phyloP scores from a whole-genome alignment of 805 yeast species.

The Candida morakotiae region DNA sequence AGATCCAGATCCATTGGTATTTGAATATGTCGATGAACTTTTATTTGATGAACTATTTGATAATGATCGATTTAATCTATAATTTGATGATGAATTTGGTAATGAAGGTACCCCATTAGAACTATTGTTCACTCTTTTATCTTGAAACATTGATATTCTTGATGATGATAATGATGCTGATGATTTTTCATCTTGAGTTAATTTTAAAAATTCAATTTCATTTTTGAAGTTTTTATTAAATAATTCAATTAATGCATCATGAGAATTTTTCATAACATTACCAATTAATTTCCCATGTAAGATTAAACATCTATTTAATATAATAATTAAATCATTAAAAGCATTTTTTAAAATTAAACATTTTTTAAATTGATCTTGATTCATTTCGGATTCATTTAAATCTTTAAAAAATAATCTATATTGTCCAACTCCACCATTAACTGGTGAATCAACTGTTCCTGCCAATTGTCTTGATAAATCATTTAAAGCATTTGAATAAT shows the following conservation, averaged over 20 bases:
- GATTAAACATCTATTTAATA: slow-evolving; percentile 60
- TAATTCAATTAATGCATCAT: slow-evolving; percentile 59
- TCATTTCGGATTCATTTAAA: slow-evolving; percentile 25
- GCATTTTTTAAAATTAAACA: slow-evolving; percentile 42
- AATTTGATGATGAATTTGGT: slow-evolving; percentile 1
- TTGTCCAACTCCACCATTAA: slow-evolving; percentile 87
- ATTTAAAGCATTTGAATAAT: slow-evolving; percentile 46
- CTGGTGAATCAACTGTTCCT: slow-evolving; percentile 90
- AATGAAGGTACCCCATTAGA: not conserved
- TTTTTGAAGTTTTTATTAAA: slow-evolving; percentile 63
- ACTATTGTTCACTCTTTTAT: not conserved
- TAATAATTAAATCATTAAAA: slow-evolving; percentile 64
- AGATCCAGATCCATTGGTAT: not conserved
- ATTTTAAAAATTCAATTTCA: slow-evolving; percentile 50
- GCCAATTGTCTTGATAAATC: slow-evolving; percentile 68
- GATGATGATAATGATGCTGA: not conserved
- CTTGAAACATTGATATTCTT: slow-evolving; percentile 5
- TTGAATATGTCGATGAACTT: not conserved
- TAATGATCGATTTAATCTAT: slow-evolving; percentile 1
- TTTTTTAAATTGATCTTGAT: slow-evolving; percentile 25
- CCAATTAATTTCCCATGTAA: slow-evolving; percentile 68
- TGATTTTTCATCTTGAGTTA: slow-evolving; percentile 18
- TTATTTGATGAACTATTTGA: slow-evolving; percentile 4
- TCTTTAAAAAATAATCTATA: slow-evolving; percentile 64
- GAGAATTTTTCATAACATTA: slow-evolving; percentile 53